These are phyloP conservation scores for Solanum okadae DNA, from an alignment of 257 asterid species.

Conservation along the genomic window DNA sequence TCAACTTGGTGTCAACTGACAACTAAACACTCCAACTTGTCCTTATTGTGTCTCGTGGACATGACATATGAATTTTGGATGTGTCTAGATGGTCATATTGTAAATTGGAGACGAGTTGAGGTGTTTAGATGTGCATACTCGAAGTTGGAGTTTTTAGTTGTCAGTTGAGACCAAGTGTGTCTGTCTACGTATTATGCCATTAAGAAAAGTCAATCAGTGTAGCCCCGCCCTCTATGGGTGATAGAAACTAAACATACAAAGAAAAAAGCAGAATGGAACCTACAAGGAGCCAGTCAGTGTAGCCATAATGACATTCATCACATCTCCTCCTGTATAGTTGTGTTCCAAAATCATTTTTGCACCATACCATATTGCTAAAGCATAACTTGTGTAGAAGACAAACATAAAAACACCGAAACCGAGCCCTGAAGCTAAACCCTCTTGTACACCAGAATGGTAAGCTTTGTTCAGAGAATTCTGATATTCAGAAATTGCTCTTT, in stretches of 20 bases:
- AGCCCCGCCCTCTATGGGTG: neutral
- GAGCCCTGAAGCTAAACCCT: conserved; percentile 59
- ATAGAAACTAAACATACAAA: neutral
- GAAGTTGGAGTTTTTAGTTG: neutral
- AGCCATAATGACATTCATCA: conserved; percentile 51
- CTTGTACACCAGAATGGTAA: conserved; percentile 55
- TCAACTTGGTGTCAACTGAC: neutral
- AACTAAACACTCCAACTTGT: neutral
- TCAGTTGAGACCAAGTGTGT: neutral
- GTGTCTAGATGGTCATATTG: neutral
- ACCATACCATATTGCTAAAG: conserved; percentile 76
- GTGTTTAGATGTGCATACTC: neutral
- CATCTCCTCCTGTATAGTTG: conserved; percentile 55
- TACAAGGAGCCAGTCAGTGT: conserved; percentile 66
- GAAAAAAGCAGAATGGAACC: conserved; percentile 9
- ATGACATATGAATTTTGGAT: neutral
- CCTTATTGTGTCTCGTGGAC: neutral
- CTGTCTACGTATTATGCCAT: neutral
- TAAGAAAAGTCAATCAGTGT: neutral
- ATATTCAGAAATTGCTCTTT: conserved; percentile 43
- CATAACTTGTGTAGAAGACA: conserved; percentile 62
- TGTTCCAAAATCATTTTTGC: conserved; percentile 46
- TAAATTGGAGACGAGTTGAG: neutral
- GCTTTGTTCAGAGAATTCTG: conserved; percentile 45
- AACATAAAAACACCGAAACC: conserved; percentile 60